These are phyloP conservation scores for Rickenella mellea DNA, from an alignment of 768 basidiomycete genomes.

Conservation along the genomic window DNA sequence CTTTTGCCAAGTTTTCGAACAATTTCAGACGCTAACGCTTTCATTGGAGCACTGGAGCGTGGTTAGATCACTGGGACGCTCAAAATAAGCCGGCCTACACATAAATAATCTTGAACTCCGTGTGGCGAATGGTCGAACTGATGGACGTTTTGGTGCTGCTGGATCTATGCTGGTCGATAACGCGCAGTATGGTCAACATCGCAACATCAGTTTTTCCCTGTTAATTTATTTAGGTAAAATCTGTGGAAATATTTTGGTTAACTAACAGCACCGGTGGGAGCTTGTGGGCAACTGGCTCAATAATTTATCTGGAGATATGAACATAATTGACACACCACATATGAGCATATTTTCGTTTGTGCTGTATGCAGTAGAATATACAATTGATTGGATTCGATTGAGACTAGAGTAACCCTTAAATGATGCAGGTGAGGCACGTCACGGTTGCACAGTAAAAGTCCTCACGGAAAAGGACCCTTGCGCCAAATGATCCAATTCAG, in stretches of 20 bases:
- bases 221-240: conserved; percentile 1
- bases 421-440: conserved; percentile 3
- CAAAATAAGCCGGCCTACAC: conserved; percentile 44
- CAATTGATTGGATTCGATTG: conserved; percentile 93
- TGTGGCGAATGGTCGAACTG: conserved; percentile 45
- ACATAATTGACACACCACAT: conserved; percentile 48
- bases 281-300: conserved; percentile 33
- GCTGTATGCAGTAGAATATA: conserved; percentile 87
- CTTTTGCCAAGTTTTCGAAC: conserved; percentile 88
- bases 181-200: conserved; percentile 85
- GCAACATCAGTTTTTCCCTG: conserved; percentile 99
- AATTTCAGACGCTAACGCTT: conserved; percentile 93
- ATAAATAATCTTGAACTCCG: conserved; percentile 93
- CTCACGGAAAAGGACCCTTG: conserved; percentile 78
- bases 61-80: not conserved
- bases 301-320: not conserved
- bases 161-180: conserved; percentile 62
- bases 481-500: conserved; percentile 68
- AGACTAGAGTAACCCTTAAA: conserved; percentile 72
- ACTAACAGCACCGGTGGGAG: conserved; percentile 94
- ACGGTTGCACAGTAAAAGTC: not conserved
- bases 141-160: conserved; percentile 21
- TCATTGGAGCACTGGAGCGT: conserved; percentile 84
- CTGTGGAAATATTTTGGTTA: not conserved
- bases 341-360: conserved; percentile 95